phyloP scores from a whole-genome alignment of 257 asterid species.

The Fraxinus americana region DNA sequence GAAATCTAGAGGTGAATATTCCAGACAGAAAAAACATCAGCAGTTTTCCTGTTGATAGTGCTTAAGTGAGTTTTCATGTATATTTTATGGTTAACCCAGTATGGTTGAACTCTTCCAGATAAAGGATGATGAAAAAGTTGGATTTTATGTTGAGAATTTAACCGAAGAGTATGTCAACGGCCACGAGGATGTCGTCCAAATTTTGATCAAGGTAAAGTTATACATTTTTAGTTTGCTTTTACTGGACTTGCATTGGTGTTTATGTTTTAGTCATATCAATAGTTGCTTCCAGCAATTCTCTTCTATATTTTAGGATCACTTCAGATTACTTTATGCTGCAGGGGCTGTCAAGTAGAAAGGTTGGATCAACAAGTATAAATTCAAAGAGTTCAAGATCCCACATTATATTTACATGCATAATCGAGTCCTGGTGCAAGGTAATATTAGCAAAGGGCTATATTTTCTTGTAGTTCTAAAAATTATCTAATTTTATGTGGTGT shows the following conservation, averaged over 20 bases:
- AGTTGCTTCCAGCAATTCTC: background rate
- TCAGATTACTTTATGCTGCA: slow-evolving; percentile 31
- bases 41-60: background rate
- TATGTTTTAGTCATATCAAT: background rate
- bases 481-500: background rate
- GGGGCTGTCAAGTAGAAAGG: slow-evolving; percentile 91
- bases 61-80: background rate
- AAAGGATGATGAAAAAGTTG: slow-evolving; percentile 76
- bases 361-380: slow-evolving; percentile 83
- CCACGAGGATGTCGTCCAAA: slow-evolving; percentile 83
- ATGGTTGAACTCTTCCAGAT: slow-evolving; percentile 51
- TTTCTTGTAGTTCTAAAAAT: background rate
- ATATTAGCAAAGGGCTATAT: background rate
- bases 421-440: slow-evolving; percentile 99
- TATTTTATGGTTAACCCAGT: slow-evolving; percentile 3
- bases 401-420: slow-evolving; percentile 76
- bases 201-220: slow-evolving; percentile 71
- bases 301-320: background rate
- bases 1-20: slow-evolving; percentile 71
- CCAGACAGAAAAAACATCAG: background rate
- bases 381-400: slow-evolving; percentile 99
- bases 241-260: background rate
- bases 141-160: slow-evolving; percentile 86
- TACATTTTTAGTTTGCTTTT: background rate
- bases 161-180: slow-evolving; percentile 86